A percentile compares a stretch with the other conserved stretches of the same genome.
phyloP scores from a whole-genome alignment of 1,284 basidiomycete genomes.

The Gomphus sp. region DNA sequence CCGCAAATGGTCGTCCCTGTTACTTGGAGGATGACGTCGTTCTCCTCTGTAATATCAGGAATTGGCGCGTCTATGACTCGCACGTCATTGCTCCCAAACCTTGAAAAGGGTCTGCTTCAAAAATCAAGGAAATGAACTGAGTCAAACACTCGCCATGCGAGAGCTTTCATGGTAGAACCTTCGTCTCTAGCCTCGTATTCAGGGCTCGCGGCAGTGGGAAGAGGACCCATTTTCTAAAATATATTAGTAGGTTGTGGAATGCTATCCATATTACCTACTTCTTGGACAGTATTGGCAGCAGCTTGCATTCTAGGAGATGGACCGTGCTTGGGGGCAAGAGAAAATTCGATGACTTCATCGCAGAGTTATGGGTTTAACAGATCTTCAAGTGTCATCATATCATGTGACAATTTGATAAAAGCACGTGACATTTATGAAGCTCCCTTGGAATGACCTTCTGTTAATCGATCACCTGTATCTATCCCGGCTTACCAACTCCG shows the following conservation, averaged over 20 bases:
- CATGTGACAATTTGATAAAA: too few species aligned
- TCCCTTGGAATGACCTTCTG: too few species aligned
- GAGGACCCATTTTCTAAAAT: conserved; percentile 30
- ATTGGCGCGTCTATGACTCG: conserved; percentile 23
- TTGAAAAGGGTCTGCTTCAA: neutral
- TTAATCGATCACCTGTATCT: too few species aligned
- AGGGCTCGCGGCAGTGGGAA: conserved; percentile 33
- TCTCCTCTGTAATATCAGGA: conserved; percentile 46
- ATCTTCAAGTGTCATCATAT: neutral
- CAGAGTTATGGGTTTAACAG: neutral
- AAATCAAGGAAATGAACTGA: conserved; percentile 12
- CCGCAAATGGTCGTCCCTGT: conserved; percentile 68
- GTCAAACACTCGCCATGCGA: conserved; percentile 55
- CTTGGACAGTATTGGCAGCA: conserved; percentile 27
- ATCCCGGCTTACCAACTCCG: too few species aligned
- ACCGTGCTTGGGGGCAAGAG: neutral
- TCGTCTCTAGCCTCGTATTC: conserved; percentile 41
- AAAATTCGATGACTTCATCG: neutral
- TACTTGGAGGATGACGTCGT: conserved; percentile 48
- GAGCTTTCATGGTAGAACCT: conserved; percentile 55
- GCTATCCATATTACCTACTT: conserved; percentile 18
- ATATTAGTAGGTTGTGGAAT: neutral
- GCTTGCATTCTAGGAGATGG: conserved; percentile 25
- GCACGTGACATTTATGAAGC: too few species aligned
- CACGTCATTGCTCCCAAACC: conserved; percentile 4